Conservation (phyloP, 331 rosid species). For the Malus hybrid region DNA sequence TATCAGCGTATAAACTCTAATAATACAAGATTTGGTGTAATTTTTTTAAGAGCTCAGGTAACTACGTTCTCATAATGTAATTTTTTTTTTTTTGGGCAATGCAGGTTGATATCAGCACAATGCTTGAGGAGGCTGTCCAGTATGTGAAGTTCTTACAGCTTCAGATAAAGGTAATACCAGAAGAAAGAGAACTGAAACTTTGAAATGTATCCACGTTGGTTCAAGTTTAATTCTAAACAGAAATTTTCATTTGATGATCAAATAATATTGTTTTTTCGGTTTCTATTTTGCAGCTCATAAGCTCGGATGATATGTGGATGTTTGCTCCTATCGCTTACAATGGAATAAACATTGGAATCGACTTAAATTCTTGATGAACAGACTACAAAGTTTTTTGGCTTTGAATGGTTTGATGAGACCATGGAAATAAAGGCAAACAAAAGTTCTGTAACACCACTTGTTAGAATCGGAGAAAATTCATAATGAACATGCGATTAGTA, state of each 20-base stretch:
- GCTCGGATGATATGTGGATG: conserved; percentile 87
- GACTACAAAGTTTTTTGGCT: neutral
- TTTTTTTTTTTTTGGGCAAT: conserved; percentile 5
- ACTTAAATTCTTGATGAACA: conserved; percentile 14
- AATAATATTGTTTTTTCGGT: neutral
- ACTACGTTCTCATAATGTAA: neutral
- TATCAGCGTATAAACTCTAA: neutral
- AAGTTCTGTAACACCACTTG: too few species aligned
- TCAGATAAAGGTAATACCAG: conserved; percentile 66
- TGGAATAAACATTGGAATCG: conserved; percentile 63
- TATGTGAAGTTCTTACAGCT: conserved; percentile 42
- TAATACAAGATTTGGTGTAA: neutral
- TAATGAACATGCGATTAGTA: too few species aligned
- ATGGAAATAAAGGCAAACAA: conserved; percentile 1
- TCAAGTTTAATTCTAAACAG: neutral
- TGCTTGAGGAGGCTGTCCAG: conserved; percentile 91
- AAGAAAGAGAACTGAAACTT: neutral
- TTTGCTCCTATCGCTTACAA: conserved; percentile 79
- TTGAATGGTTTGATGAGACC: neutral
- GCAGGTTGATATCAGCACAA: conserved; percentile 91
- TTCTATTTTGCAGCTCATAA: conserved; percentile 52
- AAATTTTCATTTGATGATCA: neutral
- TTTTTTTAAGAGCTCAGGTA: neutral
- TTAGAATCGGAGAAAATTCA: too few species aligned
- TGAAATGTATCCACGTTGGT: neutral